These are phyloP conservation scores for Podospora pseudopauciseta DNA, from an alignment of 495 filamentous ascomycete species.

Conservation along the genomic window DNA sequence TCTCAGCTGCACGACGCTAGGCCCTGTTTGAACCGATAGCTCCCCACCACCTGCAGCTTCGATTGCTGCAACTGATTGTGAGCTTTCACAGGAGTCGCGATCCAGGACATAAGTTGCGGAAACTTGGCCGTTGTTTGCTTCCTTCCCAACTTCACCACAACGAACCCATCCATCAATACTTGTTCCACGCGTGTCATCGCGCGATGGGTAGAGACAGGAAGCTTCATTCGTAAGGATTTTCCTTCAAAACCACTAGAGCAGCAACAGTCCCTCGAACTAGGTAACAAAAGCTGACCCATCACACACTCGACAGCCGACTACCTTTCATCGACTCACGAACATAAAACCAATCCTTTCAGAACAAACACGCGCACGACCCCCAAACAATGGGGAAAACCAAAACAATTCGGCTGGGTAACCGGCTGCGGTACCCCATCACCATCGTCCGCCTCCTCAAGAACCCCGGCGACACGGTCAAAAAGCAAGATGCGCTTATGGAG, in stretches of 20 bases:
- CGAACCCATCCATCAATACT: background rate
- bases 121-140: background rate
- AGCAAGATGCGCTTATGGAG: slow-evolving; percentile 70
- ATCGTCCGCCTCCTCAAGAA: slow-evolving; percentile 79
- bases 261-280: background rate
- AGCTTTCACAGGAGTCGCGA: background rate
- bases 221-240: background rate
- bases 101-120: background rate
- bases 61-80: background rate
- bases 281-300: slow-evolving; percentile 8
- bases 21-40: background rate
- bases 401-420: slow-evolving; percentile 48
- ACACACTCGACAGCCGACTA: background rate
- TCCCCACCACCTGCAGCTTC: slow-evolving; percentile 6
- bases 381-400: slow-evolving; percentile 39
- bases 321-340: background rate
- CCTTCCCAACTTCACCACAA: background rate
- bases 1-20: background rate
- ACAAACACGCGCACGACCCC: background rate
- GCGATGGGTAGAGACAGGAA: slow-evolving; percentile 27
- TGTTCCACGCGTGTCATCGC: slow-evolving; percentile 25
- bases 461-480: slow-evolving; percentile 67
- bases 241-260: background rate
- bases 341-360: background rate
- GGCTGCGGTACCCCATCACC: slow-evolving; percentile 90